A percentile compares a stretch with the other conserved stretches of the same genome.
Evolutionary conservation across 768 basidiomycete genomes (phyloP).

Genomic region (Cyclocybe aegerita): DNA sequence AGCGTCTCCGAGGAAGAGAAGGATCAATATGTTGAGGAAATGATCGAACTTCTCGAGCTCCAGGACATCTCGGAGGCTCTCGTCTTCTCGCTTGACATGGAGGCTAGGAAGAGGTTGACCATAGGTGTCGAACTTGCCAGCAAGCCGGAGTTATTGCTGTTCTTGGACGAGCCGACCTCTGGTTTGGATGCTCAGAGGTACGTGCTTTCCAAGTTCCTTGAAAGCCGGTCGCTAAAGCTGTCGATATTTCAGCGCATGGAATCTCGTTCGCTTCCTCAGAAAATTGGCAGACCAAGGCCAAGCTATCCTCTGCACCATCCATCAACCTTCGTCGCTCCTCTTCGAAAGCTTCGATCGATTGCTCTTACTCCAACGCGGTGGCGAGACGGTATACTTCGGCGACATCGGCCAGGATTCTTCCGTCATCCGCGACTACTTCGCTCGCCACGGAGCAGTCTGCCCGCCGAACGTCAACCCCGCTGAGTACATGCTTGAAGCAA

Average conservation of each 20-base stretch:
- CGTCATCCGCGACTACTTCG: conserved; percentile 75
- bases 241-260: conserved; percentile 65
- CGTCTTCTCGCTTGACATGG: conserved; percentile 65
- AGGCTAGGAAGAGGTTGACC: conserved; percentile 81
- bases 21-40: conserved; percentile 77
- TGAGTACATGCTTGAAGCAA: conserved; percentile 80
- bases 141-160: conserved; percentile 77
- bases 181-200: conserved; percentile 45
- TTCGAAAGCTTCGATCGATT: conserved; percentile 86
- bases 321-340: conserved; percentile 82
- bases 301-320: conserved; percentile 88
- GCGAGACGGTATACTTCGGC: conserved; percentile 93
- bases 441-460: conserved; percentile 69
- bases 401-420: conserved; percentile 77
- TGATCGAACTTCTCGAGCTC: conserved; percentile 81
- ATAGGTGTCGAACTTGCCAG: conserved; percentile 92
- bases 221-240: conserved; percentile 42
- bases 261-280: conserved; percentile 75
- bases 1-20: conserved; percentile 70
- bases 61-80: conserved; percentile 84
- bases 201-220: neutral
- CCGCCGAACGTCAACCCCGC: conserved; percentile 81
- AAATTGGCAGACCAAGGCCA: conserved; percentile 86
- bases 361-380: conserved; percentile 70
- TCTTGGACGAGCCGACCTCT: conserved; percentile 55